phyloP scores from a whole-genome alignment of 1,139 yeast species.

The Martiniozyma asiatica region DNA sequence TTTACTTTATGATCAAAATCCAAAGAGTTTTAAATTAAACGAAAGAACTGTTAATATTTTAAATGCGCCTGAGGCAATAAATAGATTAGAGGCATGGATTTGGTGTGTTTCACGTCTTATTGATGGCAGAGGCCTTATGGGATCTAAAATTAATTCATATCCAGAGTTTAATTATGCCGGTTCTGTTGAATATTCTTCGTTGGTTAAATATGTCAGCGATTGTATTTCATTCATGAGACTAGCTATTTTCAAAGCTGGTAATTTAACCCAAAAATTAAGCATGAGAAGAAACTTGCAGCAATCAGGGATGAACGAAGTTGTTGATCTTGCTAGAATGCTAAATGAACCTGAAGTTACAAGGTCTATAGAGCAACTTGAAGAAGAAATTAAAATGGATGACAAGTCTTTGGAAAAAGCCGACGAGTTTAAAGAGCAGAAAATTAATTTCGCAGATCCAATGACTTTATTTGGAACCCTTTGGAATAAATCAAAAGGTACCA shows the following conservation, averaged over 20 bases:
- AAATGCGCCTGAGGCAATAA: constrained; percentile 23
- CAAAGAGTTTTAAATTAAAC: constrained; percentile 13
- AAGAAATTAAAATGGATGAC: constrained; percentile 58
- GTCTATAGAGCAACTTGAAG: constrained; percentile 55
- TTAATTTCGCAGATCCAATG: constrained; percentile 65
- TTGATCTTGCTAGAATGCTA: constrained; percentile 49
- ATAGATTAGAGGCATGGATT: constrained; percentile 80
- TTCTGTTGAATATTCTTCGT: constrained; percentile 50
- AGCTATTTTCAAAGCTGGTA: constrained; percentile 54
- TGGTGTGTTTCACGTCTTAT: constrained; percentile 58
- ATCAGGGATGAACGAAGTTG: constrained; percentile 59
- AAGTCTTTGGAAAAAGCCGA: constrained; percentile 51
- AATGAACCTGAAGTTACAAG: constrained; percentile 53
- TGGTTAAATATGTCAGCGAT: constrained; percentile 70
- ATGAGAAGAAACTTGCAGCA: constrained; percentile 66
- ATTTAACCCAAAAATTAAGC: constrained; percentile 58
- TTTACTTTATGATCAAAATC: constrained; percentile 14
- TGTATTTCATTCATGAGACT: constrained; percentile 70
- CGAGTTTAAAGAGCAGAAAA: constrained; percentile 40
- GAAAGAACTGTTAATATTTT: constrained; percentile 17
- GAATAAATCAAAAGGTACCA: constrained; percentile 59
- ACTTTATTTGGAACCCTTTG: constrained; percentile 60
- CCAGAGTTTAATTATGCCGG: constrained; percentile 69
- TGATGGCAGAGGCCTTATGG: constrained; percentile 82
- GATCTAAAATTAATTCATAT: constrained; percentile 86